A percentile compares a stretch with the other conserved stretches of the same genome.
Conservation (phyloP, 2,329 filamentous ascomycete genomes). For the Thelonectria rubi region DNA sequence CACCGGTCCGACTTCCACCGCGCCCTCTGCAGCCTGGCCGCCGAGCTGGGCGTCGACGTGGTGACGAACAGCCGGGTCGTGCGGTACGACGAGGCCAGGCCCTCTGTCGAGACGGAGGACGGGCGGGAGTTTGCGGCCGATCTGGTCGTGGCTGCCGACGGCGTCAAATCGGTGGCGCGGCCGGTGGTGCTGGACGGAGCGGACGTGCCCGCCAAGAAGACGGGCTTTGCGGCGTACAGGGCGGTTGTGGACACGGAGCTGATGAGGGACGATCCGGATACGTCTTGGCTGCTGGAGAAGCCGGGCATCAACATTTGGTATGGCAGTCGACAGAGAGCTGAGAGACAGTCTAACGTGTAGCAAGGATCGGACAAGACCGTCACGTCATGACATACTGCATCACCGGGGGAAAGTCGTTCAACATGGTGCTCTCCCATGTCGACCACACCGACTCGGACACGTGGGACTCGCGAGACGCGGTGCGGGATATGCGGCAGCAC, state of each 20-base stretch:
- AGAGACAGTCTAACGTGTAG: not conserved
- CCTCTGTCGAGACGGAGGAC: constrained; percentile 35
- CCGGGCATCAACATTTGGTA: constrained; percentile 53
- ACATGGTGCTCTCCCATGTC: constrained; percentile 56
- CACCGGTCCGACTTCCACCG: constrained; percentile 50
- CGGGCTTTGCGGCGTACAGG: constrained; percentile 54
- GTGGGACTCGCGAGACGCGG: constrained; percentile 39
- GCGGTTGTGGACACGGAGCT: constrained; percentile 50
- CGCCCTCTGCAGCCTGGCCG: constrained; percentile 41
- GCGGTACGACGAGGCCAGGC: constrained; percentile 33
- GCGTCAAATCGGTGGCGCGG: constrained; percentile 32
- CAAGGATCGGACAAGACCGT: constrained; percentile 51
- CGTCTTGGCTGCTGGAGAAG: constrained; percentile 51
- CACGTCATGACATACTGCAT: constrained; percentile 59
- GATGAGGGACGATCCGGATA: constrained; percentile 48
- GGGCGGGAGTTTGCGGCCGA: constrained; percentile 41
- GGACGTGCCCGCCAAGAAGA: constrained; percentile 26
- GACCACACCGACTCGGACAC: constrained; percentile 48
- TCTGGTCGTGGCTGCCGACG: constrained; percentile 50
- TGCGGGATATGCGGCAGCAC: constrained; percentile 47
- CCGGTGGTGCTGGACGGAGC: not conserved
- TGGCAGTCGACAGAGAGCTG: not conserved
- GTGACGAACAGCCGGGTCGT: constrained; percentile 39
- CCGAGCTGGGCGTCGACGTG: constrained; percentile 42
- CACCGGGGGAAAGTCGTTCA: constrained; percentile 52